Conservation (phyloP, 163 green algal species). For the Scenedesmus sp. region DNA sequence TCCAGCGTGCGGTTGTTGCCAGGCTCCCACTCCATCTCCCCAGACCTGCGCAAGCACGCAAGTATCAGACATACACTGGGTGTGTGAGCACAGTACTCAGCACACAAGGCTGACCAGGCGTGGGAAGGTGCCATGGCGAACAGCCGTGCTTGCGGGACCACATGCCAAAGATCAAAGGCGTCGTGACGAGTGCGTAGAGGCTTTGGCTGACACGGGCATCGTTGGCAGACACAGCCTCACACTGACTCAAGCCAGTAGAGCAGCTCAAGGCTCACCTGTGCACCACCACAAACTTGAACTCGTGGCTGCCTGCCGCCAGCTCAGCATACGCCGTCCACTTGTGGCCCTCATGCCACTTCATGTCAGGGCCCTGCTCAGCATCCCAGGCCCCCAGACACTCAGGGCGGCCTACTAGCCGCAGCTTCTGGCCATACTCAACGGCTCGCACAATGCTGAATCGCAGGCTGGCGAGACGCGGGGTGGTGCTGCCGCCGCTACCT, state of each 20-base stretch:
- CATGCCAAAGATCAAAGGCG: too few relatives aligned
- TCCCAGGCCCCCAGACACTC: constrained; percentile 7
- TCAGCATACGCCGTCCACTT: not conserved
- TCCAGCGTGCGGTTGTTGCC: constrained; percentile 33
- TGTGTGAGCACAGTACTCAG: too few relatives aligned
- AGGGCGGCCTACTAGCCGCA: constrained; percentile 15
- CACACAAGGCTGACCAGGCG: too few relatives aligned
- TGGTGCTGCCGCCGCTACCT: not conserved
- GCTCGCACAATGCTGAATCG: not conserved
- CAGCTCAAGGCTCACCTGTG: not conserved
- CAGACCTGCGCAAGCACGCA: constrained; percentile 10
- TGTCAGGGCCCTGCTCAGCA: not conserved
- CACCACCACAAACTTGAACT: constrained; percentile 34
- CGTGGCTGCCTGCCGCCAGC: constrained; percentile 16
- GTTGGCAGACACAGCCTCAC: not conserved
- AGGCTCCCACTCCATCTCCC: constrained; percentile 32
- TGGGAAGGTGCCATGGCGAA: too few relatives aligned
- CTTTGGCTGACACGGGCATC: too few relatives aligned
- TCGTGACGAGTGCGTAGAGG: too few relatives aligned
- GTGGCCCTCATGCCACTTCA: constrained; percentile 29
- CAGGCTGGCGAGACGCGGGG: not conserved
- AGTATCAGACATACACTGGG: too few relatives aligned
- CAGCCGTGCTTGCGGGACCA: too few relatives aligned
- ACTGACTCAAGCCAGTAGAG: not conserved
- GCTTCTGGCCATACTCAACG: constrained; percentile 16